These are phyloP conservation scores for Corniculantispora saksenae DNA, from an alignment of 2,329 filamentous ascomycete genomes.

Conservation along the genomic window DNA sequence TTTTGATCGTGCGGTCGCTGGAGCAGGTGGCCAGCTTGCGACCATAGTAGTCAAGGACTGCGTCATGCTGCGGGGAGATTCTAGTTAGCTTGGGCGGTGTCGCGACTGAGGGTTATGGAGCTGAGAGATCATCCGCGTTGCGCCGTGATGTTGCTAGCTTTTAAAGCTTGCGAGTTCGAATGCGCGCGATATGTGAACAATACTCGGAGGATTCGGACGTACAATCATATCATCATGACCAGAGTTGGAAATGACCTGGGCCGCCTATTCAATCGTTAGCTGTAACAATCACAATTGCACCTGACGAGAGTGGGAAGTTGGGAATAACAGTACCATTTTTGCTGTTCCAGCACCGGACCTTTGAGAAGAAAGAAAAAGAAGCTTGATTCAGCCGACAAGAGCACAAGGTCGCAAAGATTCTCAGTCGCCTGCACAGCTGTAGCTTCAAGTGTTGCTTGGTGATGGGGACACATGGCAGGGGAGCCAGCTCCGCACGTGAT, in stretches of 20 bases:
- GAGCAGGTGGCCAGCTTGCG: constrained; percentile 94
- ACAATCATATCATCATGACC: constrained; percentile 99
- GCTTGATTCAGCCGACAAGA: not conserved
- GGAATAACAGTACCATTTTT: constrained; percentile 18
- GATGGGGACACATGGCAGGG: constrained; percentile 20
- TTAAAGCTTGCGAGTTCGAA: not conserved
- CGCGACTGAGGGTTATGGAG: not conserved
- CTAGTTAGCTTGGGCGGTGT: constrained; percentile 21
- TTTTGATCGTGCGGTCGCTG: constrained; percentile 98
- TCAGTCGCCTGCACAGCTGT: not conserved
- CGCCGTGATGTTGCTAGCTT: not conserved
- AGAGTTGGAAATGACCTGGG: constrained; percentile 48
- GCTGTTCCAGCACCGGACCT: not conserved
- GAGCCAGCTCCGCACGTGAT: constrained; percentile 17
- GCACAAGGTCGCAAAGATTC: constrained; percentile 1
- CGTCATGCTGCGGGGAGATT: constrained; percentile 72
- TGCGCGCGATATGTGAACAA: not conserved
- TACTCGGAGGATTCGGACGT: constrained; percentile 46
- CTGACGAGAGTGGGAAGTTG: too few species aligned
- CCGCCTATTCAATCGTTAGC: constrained; percentile 32
- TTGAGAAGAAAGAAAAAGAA: not conserved
- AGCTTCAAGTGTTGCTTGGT: constrained; percentile 1
- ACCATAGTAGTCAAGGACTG: constrained; percentile 97
- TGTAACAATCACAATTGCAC: too few species aligned
- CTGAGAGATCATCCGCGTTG: constrained; percentile 8